A percentile compares a stretch with the other conserved stretches of the same genome.
Evolutionary conservation across 352 stramenopile genomes (phyloP).

Genomic region (Pythium chondricola): DNA sequence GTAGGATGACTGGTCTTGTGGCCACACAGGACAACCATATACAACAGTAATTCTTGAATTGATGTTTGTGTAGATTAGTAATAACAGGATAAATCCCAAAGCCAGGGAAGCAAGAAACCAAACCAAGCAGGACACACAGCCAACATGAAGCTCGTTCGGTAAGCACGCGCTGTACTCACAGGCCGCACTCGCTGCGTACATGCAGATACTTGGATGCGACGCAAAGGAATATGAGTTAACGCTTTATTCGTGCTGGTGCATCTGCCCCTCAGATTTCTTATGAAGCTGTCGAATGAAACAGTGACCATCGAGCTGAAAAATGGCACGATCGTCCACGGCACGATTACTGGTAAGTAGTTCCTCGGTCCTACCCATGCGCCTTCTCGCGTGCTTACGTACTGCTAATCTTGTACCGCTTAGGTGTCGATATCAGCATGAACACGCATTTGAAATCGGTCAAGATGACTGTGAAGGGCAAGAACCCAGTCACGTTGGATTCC

Average conservation of each 20-base stretch:
- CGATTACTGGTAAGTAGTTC: constrained; percentile 84
- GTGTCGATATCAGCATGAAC: constrained; percentile 99
- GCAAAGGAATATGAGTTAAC: neutral
- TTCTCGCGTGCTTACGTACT: constrained; percentile 3
- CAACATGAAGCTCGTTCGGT: constrained; percentile 41
- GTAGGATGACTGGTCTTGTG: constrained; percentile 18
- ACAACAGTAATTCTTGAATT: too few relatives aligned
- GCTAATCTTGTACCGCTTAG: too few relatives aligned
- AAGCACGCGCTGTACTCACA: neutral
- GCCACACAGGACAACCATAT: too few relatives aligned
- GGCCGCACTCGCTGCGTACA: neutral
- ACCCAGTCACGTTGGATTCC: constrained; percentile 95
- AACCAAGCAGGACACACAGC: constrained; percentile 11
- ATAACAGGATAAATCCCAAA: too few relatives aligned
- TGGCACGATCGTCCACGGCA: constrained; percentile 98
- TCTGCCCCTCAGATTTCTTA: constrained; percentile 96
- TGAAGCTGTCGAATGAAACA: constrained; percentile 98
- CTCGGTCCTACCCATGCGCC: neutral
- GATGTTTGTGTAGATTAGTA: too few relatives aligned
- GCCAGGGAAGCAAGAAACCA: neutral
- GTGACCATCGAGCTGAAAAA: constrained; percentile 99
- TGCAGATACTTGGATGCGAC: neutral
- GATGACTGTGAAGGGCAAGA: constrained; percentile 96
- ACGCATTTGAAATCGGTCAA: constrained; percentile 99
- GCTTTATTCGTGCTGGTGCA: too few relatives aligned